These are phyloP conservation scores for Telopea speciosissima DNA, from an alignment of 177 flowering plant species.

Conservation along the genomic window DNA sequence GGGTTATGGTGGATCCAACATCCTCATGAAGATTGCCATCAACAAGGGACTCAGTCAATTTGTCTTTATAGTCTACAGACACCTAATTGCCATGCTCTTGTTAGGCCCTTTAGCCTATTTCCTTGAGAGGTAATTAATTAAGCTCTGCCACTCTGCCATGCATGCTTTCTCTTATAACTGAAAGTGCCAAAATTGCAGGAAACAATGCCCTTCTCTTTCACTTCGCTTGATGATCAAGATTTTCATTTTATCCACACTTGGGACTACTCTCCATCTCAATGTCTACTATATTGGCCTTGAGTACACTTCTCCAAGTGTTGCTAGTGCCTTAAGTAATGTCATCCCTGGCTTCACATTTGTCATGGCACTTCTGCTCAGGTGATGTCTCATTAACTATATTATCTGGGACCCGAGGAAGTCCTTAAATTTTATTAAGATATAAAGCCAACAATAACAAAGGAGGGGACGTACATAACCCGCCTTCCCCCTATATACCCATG, in stretches of 20 bases:
- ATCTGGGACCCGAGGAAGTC: too few relatives aligned
- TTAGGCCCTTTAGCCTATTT: conserved; percentile 31
- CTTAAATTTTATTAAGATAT: too few relatives aligned
- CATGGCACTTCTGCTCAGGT: conserved; percentile 33
- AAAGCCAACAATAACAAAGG: too few relatives aligned
- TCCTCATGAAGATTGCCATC: conserved; percentile 29
- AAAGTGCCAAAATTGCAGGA: too few relatives aligned
- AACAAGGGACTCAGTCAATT: conserved; percentile 26
- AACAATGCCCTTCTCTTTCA: conserved; percentile 26
- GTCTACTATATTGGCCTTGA: conserved; percentile 29
- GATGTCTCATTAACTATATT: background rate
- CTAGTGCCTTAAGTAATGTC: conserved; percentile 32
- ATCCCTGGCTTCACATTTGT: conserved; percentile 37
- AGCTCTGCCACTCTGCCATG: too few relatives aligned
- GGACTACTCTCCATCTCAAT: conserved; percentile 33
- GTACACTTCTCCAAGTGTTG: conserved; percentile 37
- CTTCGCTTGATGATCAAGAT: conserved; percentile 21
- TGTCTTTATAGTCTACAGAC: conserved; percentile 32
- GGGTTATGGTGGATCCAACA: conserved; percentile 26
- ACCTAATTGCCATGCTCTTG: conserved; percentile 15
- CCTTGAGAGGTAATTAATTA: conserved; percentile 22
- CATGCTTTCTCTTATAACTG: too few relatives aligned
- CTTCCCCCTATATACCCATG: too few relatives aligned
- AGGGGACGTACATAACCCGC: too few relatives aligned
- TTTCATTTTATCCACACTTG: conserved; percentile 31